A percentile compares a stretch with the other conserved stretches of the same genome.
Evolutionary conservation across 2,329 filamentous ascomycete species (phyloP).

Genomic region (Coniochaeta sp.): DNA sequence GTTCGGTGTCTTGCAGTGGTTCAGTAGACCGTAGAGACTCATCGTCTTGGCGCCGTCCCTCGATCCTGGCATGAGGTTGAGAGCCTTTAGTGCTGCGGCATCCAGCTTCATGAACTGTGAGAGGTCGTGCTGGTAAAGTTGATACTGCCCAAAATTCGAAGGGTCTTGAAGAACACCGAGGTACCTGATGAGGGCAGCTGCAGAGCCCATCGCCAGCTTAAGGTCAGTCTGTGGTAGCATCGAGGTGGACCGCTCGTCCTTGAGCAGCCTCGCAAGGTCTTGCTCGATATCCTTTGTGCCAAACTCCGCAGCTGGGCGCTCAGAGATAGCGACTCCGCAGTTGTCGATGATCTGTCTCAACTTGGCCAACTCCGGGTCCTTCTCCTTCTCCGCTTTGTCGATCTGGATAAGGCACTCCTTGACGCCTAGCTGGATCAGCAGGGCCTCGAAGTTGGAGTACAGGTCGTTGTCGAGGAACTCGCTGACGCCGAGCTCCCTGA

Average conservation of each 20-base stretch:
- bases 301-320: conserved; percentile 71
- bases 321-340: conserved; percentile 83
- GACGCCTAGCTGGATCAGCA: conserved; percentile 92
- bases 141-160: conserved; percentile 94
- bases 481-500: conserved; percentile 89
- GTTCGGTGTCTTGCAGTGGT: conserved; percentile 95
- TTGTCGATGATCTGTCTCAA: conserved; percentile 83
- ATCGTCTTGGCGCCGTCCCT: conserved; percentile 95
- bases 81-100: conserved; percentile 82
- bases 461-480: conserved; percentile 99
- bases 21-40: conserved; percentile 89
- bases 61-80: conserved; percentile 95
- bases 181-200: conserved; percentile 90
- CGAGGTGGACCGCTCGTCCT: conserved; percentile 72
- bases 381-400: conserved; percentile 73
- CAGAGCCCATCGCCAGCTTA: conserved; percentile 93
- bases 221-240: conserved; percentile 83
- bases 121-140: conserved; percentile 93
- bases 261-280: conserved; percentile 78
- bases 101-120: conserved; percentile 98
- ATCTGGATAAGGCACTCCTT: conserved; percentile 85
- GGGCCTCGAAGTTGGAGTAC: conserved; percentile 94
- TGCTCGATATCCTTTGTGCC: conserved; percentile 90
- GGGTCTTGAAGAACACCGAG: conserved; percentile 82
- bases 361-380: conserved; percentile 83